Evolutionary conservation across 768 basidiomycete species (phyloP), one percentile per base, ranked within the genome.

Genomic region (Hygrophoropsis aurantiaca): DNA sequence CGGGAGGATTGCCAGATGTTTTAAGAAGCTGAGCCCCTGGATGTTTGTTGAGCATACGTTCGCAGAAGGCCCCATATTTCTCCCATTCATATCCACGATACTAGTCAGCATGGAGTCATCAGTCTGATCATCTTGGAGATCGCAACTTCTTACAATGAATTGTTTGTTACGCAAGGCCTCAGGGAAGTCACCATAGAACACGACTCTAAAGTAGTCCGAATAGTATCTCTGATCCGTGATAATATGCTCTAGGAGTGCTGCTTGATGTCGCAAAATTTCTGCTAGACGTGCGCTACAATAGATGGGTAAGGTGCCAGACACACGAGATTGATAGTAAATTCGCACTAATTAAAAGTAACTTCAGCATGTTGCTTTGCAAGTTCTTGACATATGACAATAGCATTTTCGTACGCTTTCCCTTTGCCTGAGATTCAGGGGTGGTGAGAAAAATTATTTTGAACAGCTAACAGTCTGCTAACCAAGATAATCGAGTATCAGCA

Each of bases 51-150:
- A 94, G 80, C 83, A 97, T 89, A 30, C 88, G 75, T 64, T 97
- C 93, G 67, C 90, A 91, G 71, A 89, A 92, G 3, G 87, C 80
- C 6, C 85, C 85, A 51, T 84, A 92, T 58, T 90, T 94, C 69
- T 98, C 94, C 92, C 90, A 93, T 59, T 93, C 92, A 59, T 84
- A 89, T 2, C 94, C 95, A 37, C 95, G 90, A 64, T 94, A 94
- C 90, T 93, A 38, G 37, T 38, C 40, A 33, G 20, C 44, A 42
- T 30, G 27, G 27, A 13, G 13, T 30, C 6, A 30, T 6, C 13
- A n/a, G 34, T 27, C 16, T 24, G 38, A 23, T 11, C 16, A 38
- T 34, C 11, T 21, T 13, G 3, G 40, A 74, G 13, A 30, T 6
- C 13, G 27, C 13, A 13, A 30, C 13, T 30, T 6, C 79, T 50